phyloP scores from a whole-genome alignment of 768 basidiomycete species.

The Tubosaeta sp. region DNA sequence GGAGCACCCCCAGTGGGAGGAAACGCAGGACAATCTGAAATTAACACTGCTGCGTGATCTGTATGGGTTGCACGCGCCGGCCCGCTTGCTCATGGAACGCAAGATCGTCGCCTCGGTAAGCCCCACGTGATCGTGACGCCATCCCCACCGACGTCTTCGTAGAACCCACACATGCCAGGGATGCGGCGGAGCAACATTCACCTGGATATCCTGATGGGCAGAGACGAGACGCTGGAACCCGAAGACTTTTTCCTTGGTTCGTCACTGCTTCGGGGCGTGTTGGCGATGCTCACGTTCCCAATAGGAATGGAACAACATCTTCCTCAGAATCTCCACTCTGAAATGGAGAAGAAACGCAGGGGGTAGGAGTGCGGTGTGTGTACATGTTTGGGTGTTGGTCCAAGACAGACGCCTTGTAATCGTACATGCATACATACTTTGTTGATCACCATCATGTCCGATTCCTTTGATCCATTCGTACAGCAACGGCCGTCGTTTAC shows the following conservation, averaged over 20 bases:
- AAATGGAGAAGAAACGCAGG: slow-evolving; percentile 56
- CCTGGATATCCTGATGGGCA: slow-evolving; percentile 90
- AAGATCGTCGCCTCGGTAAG: slow-evolving; percentile 72
- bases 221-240: slow-evolving; percentile 78
- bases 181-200: slow-evolving; percentile 72
- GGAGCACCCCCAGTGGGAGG: slow-evolving; percentile 70
- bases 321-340: slow-evolving; percentile 54
- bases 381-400: slow-evolving; percentile 20
- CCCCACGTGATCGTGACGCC: background rate
- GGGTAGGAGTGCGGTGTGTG: slow-evolving; percentile 30
- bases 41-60: slow-evolving; percentile 80
- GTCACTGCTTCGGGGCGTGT: slow-evolving; percentile 18
- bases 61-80: slow-evolving; percentile 84
- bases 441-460: slow-evolving; percentile 19
- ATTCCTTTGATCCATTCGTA: slow-evolving; percentile 20
- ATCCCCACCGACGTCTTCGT: slow-evolving; percentile 3
- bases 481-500: slow-evolving; percentile 24
- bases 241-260: slow-evolving; percentile 77
- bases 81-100: slow-evolving; percentile 91
- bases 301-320: slow-evolving; percentile 52
- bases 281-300: slow-evolving; percentile 2
- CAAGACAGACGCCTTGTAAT: background rate
- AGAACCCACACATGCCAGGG: slow-evolving; percentile 68
- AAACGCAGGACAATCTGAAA: slow-evolving; percentile 84
- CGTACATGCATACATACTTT: no score